Conservation (phyloP, 148 eudicot genomes). For the Rhododendron ferrugineum region DNA sequence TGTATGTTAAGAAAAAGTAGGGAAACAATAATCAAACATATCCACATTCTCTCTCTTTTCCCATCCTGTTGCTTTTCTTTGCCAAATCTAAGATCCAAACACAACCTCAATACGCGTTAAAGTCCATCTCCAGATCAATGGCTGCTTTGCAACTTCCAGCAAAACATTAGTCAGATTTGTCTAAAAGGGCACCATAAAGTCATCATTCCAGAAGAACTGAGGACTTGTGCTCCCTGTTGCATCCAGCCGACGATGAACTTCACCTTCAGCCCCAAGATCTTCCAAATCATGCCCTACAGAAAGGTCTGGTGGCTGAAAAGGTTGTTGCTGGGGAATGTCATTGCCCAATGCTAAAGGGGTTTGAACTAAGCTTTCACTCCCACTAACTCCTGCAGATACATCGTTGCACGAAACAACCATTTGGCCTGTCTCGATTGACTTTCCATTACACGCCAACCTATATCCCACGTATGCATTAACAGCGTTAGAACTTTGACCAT, state of each 20-base stretch:
- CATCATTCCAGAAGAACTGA: neutral
- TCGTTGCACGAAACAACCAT: neutral
- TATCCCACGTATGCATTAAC: conserved; percentile 19
- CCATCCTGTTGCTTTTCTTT: neutral
- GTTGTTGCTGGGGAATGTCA: neutral
- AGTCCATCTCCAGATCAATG: neutral
- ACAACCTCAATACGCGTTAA: neutral
- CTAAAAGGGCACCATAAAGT: neutral
- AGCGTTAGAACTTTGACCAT: neutral
- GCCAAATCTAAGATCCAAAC: neutral
- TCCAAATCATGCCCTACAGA: neutral
- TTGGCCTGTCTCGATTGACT: conserved; percentile 19
- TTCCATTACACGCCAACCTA: conserved; percentile 25
- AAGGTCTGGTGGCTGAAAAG: neutral
- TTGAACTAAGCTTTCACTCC: conserved; percentile 3
- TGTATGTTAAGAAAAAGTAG: neutral
- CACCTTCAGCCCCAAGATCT: neutral
- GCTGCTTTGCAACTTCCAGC: neutral
- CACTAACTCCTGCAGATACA: neutral
- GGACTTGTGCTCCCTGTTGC: neutral
- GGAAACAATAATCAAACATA: neutral
- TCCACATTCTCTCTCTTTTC: neutral
- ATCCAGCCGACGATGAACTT: conserved; percentile 2
- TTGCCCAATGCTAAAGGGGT: neutral
- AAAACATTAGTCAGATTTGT: neutral